Evolutionary conservation across 2,329 filamentous ascomycete species (phyloP), one percentile per base, ranked within the genome.

Genomic region (Xenosphaeropsis pyriputrescens): DNA sequence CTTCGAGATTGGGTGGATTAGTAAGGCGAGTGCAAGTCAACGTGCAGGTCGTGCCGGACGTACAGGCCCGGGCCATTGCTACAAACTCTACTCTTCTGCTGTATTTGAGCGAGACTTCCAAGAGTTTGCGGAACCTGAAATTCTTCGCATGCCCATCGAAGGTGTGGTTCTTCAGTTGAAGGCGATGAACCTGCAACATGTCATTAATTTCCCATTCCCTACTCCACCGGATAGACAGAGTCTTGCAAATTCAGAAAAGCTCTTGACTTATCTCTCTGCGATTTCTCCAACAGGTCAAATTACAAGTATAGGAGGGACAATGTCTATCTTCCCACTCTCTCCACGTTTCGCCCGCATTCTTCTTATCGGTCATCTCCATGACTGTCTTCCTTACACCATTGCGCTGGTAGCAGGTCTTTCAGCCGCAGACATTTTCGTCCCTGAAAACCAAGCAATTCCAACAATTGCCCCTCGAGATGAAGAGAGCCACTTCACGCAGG

Each of bases 1-100:
- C 52, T 98, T 94, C 54, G 83, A 94, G 50, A 75, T 98, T 38
- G 81, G 82, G 31, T 98, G 89, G 85, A 93, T 96, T 55, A 95
- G 88, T 63, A 96, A 98, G 62, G 91, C 91, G 18, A 93, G 85
- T 55, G 89, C 91, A 6, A 83, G 79, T 46, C 91, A 98, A 59
- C 74, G 91, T 55, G 77, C 85, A 41, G 91, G 91, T 61, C 85
- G 91, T 69, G 91, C 91, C 40, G 91, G 93, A 45, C 79, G 91
- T 67, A 98, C 89, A 4, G 89, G 86, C 0, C 88, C 91, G 1
- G 91, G 91, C 6, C 93, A 98, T 59, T 96, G 89, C 59, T 98
- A 95, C 62, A 69, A 86, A 40, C 62, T 98, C 4, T 98, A 94
- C 59, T 95, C 88, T 0, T 94, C 86, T 11, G 91, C 91, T 0